Evolutionary conservation across 2,329 filamentous ascomycete genomes (phyloP), one percentile per base, ranked within the genome.

Genomic region (Lachnellula hyalina): DNA sequence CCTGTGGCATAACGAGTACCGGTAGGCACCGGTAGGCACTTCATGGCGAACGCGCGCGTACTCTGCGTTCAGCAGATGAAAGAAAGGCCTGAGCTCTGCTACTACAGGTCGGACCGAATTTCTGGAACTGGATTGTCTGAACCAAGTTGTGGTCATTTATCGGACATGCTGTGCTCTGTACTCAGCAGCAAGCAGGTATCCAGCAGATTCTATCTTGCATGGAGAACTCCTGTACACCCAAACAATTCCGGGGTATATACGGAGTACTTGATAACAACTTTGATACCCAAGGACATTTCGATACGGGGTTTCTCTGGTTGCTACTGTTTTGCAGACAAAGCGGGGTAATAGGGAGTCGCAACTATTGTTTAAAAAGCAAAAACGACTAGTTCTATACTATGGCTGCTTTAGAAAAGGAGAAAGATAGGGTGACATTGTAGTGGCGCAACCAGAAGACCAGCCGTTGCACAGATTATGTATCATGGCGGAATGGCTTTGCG

Each of bases 41-140:
- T 32, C 28, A 4, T 11, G 8, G 28, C 9, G 28, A 32, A 11
- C 9, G 9, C 4, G 28, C 9, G 9, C 9, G 28, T 32, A 32
- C 28, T 11, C 28, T 11, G 28, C 28, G 28, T 32, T 11, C 8
- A 32, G 8, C 28, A 32, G 28, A 11, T 32, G 4, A 11, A 11
- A 32, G 9, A 32, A 11, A 32, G 8, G 8, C 28, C 28, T 11
- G 28, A 40, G 38, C 46, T 28, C 45, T 17, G 38, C 35, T 34
- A 53, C 23, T 42, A 11, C 44, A 47, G 25, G 51, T 47, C 51
- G 46, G 51, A 53, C 51, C 51, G 51, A 49, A 23, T 49, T 42
- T 36, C 40, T 48, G 51, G 51, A 38, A 48, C 14, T 44, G 41
- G 25, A 11, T 8, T 12, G 28, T 32, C 28, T 11, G 7, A 19